Conservation (phyloP, 305 asterid genomes). For the Solanum hybrid region DNA sequence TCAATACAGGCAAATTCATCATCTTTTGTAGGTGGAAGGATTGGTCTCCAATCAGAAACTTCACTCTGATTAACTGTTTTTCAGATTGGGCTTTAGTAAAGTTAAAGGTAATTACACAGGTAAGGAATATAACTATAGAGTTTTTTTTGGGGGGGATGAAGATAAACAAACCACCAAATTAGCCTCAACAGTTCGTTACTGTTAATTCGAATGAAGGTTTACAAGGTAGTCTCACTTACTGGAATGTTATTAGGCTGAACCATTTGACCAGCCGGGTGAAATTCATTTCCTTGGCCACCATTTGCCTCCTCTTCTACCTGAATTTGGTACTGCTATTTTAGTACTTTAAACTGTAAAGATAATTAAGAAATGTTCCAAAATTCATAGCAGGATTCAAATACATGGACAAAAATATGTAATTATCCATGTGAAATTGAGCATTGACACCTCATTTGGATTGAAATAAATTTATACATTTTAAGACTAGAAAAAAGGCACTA, state of each 20-base stretch:
- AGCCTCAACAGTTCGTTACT: not conserved
- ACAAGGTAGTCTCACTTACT: constrained; percentile 5
- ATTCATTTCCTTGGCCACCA: not conserved
- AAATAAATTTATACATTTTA: not conserved
- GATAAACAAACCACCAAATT: not conserved
- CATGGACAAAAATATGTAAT: not conserved
- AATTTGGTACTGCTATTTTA: not conserved
- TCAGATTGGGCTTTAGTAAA: too few species aligned
- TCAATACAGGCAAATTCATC: too few species aligned
- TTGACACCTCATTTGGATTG: not conserved
- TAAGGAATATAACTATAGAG: too few species aligned
- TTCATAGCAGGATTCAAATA: not conserved
- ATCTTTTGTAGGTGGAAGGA: too few species aligned
- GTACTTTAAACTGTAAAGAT: not conserved
- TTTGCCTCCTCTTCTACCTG: not conserved
- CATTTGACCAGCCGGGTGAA: not conserved
- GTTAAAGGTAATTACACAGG: too few species aligned
- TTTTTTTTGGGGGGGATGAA: not conserved
- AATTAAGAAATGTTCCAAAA: not conserved
- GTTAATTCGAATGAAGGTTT: not conserved
- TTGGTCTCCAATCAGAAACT: too few species aligned
- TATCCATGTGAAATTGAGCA: not conserved
- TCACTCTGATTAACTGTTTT: too few species aligned
- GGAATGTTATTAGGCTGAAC: constrained; percentile 2
- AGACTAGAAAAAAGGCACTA: not conserved